Evolutionary conservation across 257 asterid genomes (phyloP), one percentile per base, ranked within the genome.

Genomic region (Plantago major): DNA sequence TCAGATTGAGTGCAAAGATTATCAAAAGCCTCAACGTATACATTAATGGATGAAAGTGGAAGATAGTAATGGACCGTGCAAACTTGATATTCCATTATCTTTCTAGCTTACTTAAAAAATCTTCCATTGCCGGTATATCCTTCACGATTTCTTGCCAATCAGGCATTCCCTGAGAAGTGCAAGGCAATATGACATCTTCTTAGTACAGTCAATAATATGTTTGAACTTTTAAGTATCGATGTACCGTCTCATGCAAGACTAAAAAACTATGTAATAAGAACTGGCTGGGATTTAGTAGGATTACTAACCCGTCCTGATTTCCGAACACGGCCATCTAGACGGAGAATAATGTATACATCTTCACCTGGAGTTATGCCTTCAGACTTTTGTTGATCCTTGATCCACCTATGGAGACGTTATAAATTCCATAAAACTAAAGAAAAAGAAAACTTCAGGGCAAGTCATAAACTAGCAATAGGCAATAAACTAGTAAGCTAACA

Each of bases 261-360:
- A 26, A 9, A 51, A 10, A 30, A 19, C 2, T 14, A 51, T 15
- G 10, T 9, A 10, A 19, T 26, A 52, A 22, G 58, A 68, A 19
- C 26, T 22, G 26, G 26, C 26, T 22, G 26, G 26, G 26, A 22
- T 22, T 22, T 22, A 22, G 65, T 42, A 67, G 13, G 46, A 57
- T 60, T 66, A 81, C 86, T 75, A 54, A 92, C 98, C 96, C 79
- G 83, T 51, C 98, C 97, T 60, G 98, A 92, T 73, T 90, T 84
- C 51, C 95, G 83, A 67, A 92, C 90, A 63, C 98, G 97, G 0
- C 98, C 98, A 83, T 92, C 98, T 47, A 92, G 90, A 72, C 97
- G 95, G 58, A 92, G 97, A 56, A 92, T 81, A 64, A 92, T 81
- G 79, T 86, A 92, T 45, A 92, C 96, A 71, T 92, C 95, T 76